These are phyloP conservation scores for Aspergillus sp. DNA, from an alignment of 2,329 filamentous ascomycete species.

Conservation along the genomic window DNA sequence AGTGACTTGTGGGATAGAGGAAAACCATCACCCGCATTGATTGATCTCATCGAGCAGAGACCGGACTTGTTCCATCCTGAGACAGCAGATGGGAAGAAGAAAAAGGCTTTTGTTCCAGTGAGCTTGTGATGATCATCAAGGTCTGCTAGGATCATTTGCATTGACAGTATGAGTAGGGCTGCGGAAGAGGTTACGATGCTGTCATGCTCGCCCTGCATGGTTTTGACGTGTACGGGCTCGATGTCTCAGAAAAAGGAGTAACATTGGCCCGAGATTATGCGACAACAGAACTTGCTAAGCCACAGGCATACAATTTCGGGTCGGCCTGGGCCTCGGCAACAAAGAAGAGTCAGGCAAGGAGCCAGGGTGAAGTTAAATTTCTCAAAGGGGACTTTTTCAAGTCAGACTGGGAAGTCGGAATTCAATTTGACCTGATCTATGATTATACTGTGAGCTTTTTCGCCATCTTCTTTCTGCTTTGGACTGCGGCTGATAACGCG, in stretches of 20 bases:
- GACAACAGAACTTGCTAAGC: conserved; percentile 15
- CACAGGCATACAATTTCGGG: conserved; percentile 21
- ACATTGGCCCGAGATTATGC: conserved; percentile 23
- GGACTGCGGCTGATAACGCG: neutral
- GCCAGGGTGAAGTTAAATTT: conserved; percentile 50
- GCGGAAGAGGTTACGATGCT: conserved; percentile 33
- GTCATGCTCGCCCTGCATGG: conserved; percentile 34
- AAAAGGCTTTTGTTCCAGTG: conserved; percentile 30
- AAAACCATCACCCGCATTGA: conserved; percentile 28
- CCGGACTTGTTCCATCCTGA: conserved; percentile 17
- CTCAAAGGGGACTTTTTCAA: conserved; percentile 53
- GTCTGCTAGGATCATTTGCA: too few species aligned
- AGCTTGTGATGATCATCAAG: neutral
- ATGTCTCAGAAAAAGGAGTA: conserved; percentile 28
- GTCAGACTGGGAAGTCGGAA: conserved; percentile 2
- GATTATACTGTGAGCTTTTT: conserved; percentile 52
- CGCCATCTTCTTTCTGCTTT: neutral
- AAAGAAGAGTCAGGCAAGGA: conserved; percentile 27
- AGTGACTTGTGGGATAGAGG: conserved; percentile 32
- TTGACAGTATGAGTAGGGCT: conserved; percentile 21
- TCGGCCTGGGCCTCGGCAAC: neutral
- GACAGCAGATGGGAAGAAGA: conserved; percentile 19
- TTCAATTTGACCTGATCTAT: conserved; percentile 17
- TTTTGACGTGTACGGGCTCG: conserved; percentile 30
- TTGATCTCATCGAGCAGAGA: conserved; percentile 27